Conservation (phyloP, 2,329 filamentous ascomycete genomes). For the Nemania sp. region DNA sequence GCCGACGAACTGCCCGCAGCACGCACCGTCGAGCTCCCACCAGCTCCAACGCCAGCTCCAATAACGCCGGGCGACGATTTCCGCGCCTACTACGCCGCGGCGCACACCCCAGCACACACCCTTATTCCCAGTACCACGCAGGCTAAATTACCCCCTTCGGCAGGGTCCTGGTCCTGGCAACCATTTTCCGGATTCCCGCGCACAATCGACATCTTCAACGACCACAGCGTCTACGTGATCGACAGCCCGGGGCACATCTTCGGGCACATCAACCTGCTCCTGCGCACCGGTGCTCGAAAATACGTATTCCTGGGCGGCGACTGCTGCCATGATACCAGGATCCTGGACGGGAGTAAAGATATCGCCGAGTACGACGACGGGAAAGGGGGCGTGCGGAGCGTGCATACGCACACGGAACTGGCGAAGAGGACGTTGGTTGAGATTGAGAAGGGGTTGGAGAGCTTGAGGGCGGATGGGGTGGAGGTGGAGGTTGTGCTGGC, state of each 20-base stretch:
- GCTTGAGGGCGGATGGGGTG: slow-evolving; percentile 24
- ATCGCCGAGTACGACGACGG: slow-evolving; percentile 55
- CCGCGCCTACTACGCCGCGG: slow-evolving; percentile 12
- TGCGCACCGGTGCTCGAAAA: slow-evolving; percentile 41
- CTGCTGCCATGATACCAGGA: slow-evolving; percentile 55
- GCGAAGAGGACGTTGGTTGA: slow-evolving; percentile 48
- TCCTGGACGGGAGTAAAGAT: slow-evolving; percentile 54
- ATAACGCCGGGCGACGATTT: background rate
- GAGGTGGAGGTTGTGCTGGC: slow-evolving; percentile 55
- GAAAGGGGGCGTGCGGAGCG: slow-evolving; percentile 48
- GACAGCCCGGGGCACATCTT: slow-evolving; percentile 55
- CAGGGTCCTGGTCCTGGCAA: slow-evolving; percentile 43
- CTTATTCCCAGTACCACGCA: slow-evolving; percentile 11
- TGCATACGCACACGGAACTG: slow-evolving; percentile 52
- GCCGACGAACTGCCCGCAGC: slow-evolving; percentile 33
- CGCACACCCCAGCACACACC: slow-evolving; percentile 28
- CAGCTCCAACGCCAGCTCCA: slow-evolving; percentile 32
- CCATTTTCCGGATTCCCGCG: slow-evolving; percentile 48
- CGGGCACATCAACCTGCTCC: slow-evolving; percentile 55
- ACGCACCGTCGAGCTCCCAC: slow-evolving; percentile 49
- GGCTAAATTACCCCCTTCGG: slow-evolving; percentile 27
- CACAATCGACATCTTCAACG: slow-evolving; percentile 50
- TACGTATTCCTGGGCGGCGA: slow-evolving; percentile 57
- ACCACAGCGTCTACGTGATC: slow-evolving; percentile 51
- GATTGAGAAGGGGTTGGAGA: slow-evolving; percentile 44